These are phyloP conservation scores for Vitis amurensis DNA, from an alignment of 164 flowering plant species.

Conservation along the genomic window DNA sequence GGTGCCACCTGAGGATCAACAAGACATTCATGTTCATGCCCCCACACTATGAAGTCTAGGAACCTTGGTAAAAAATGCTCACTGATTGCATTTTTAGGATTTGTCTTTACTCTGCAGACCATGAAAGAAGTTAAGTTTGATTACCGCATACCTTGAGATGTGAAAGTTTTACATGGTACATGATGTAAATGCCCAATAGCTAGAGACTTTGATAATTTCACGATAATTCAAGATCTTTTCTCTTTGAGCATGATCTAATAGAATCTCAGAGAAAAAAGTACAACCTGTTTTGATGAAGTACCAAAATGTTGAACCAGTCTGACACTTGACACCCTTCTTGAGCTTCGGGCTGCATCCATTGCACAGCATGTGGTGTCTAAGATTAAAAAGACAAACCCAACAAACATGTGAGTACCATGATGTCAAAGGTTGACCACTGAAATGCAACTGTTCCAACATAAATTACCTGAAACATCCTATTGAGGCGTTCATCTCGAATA, in stretches of 20 bases:
- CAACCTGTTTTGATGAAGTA: slow-evolving; percentile 96
- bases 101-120: slow-evolving; percentile 78
- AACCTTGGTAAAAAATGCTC: slow-evolving; percentile 96
- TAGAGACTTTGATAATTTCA: not conserved
- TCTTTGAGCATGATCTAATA: not conserved
- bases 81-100: slow-evolving; percentile 97
- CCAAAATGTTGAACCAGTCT: slow-evolving; percentile 96
- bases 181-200: too few species aligned
- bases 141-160: not conserved
- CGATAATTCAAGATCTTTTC: too few species aligned
- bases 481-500: slow-evolving; percentile 94
- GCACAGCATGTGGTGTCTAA: slow-evolving; percentile 98
- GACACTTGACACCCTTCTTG: slow-evolving; percentile 80
- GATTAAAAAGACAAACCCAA: slow-evolving; percentile 12
- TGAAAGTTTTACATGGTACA: too few species aligned
- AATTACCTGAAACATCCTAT: slow-evolving; percentile 96
- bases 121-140: slow-evolving; percentile 5
- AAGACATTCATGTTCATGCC: slow-evolving; percentile 98
- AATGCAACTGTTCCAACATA: not conserved
- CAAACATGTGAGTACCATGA: not conserved
- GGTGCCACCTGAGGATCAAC: slow-evolving; percentile 85
- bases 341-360: slow-evolving; percentile 97
- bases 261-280: not conserved
- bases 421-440: not conserved
- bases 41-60: slow-evolving; percentile 96